A percentile compares a stretch with the other conserved stretches of the same genome.
Conservation (phyloP, 805 yeast genomes). For the Ogataea nitratoaversa region DNA sequence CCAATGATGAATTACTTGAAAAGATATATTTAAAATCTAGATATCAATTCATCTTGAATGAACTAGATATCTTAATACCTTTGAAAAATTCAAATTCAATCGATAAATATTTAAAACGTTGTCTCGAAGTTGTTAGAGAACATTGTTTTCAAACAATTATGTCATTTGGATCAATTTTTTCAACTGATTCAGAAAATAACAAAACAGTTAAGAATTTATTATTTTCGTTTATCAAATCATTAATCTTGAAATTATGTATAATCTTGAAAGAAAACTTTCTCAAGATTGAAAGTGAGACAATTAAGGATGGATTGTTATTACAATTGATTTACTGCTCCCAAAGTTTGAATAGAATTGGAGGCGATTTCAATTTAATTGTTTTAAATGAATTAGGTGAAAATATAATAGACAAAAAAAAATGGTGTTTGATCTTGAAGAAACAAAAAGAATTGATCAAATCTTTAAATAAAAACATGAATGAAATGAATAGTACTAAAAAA, state of each 20-base stretch:
- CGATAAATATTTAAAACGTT: constrained; percentile 68
- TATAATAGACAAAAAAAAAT: constrained; percentile 34
- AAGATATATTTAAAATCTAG: constrained; percentile 65
- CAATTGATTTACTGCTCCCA: constrained; percentile 90
- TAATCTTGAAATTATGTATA: constrained; percentile 29
- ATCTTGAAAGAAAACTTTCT: constrained; percentile 31
- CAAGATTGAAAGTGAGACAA: constrained; percentile 33
- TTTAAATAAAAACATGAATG: constrained; percentile 7
- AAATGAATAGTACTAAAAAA: neutral
- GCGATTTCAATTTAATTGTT: constrained; percentile 61
- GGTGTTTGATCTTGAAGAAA: constrained; percentile 40
- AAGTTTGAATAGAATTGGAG: constrained; percentile 67
- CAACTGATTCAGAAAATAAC: constrained; percentile 26
- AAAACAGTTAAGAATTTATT: constrained; percentile 28
- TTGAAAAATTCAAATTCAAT: constrained; percentile 46
- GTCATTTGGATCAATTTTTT: constrained; percentile 61
- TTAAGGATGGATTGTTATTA: constrained; percentile 63
- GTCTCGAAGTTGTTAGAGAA: constrained; percentile 81
- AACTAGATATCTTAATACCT: constrained; percentile 54
- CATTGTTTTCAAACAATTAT: constrained; percentile 71
- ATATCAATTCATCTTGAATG: constrained; percentile 59
- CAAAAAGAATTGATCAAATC: constrained; percentile 36
- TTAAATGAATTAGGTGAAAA: constrained; percentile 33
- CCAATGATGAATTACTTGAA: constrained; percentile 36
- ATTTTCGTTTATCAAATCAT: constrained; percentile 34